Conservation (phyloP, 345 rosid species). For the Streptanthus diversifolius region DNA sequence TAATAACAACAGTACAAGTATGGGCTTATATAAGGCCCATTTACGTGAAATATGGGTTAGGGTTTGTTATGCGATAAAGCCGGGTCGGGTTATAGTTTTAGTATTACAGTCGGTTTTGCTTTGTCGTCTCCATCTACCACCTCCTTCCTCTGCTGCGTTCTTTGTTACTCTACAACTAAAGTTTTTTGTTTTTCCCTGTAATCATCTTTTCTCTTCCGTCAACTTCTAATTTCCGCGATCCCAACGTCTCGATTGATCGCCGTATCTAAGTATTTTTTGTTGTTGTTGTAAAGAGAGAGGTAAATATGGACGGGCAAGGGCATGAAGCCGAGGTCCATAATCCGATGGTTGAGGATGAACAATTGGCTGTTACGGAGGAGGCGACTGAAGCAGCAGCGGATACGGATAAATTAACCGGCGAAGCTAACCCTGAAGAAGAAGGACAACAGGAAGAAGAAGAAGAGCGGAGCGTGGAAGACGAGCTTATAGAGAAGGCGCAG, state of each 20-base stretch:
- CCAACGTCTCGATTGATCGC: conserved; percentile 12
- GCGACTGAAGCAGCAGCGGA: not conserved
- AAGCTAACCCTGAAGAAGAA: conserved; percentile 28
- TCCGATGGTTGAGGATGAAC: conserved; percentile 15
- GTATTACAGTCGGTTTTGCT: conserved; percentile 21
- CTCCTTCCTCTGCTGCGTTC: conserved; percentile 18
- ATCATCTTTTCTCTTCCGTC: not conserved
- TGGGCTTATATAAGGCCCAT: conserved; percentile 24
- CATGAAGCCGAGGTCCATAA: conserved; percentile 35
- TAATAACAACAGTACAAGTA: not conserved
- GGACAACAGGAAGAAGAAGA: conserved; percentile 40
- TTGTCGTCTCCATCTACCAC: conserved; percentile 30
- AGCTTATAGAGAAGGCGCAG: conserved; percentile 67
- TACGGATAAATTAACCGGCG: not conserved
- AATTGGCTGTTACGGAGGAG: conserved; percentile 15
- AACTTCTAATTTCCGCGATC: conserved; percentile 1
- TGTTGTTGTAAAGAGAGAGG: not conserved
- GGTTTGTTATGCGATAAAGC: conserved; percentile 12
- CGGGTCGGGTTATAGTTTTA: conserved; percentile 33
- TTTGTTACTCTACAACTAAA: not conserved
- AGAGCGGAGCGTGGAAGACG: conserved; percentile 53
- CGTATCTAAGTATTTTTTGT: not conserved
- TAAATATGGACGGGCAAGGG: conserved; percentile 37
- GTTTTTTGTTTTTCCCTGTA: not conserved
- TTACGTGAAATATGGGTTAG: conserved; percentile 7